Conservation (phyloP, 1,139 yeast species). For the Meyerozyma carpophila region DNA sequence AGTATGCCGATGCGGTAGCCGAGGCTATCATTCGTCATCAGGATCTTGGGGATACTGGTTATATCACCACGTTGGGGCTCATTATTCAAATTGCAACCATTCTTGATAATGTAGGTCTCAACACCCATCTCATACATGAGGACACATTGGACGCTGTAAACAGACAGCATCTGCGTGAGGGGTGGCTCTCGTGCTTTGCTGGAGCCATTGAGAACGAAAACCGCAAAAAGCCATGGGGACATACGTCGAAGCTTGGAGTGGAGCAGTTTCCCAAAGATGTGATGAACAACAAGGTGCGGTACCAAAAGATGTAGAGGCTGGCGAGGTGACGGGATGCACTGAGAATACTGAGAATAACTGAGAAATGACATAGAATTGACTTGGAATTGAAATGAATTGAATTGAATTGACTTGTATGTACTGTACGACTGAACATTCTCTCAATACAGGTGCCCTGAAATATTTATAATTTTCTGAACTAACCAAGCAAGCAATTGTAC, state of each 20-base stretch:
- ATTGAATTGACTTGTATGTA: no score
- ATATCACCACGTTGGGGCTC: conserved; percentile 32
- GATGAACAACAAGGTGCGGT: conserved; percentile 21
- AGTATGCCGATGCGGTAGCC: conserved; percentile 33
- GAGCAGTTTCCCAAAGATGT: conserved; percentile 25
- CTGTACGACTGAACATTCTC: no score
- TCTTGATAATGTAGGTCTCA: conserved; percentile 32
- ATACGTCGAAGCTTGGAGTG: conserved; percentile 31
- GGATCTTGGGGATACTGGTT: conserved; percentile 31
- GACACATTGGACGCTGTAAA: conserved; percentile 27
- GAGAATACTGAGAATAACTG: no score
- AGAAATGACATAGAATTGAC: no score
- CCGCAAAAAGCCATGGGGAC: conserved; percentile 30
- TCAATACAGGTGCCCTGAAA: no score
- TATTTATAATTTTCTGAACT: no score
- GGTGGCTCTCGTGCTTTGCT: conserved; percentile 33
- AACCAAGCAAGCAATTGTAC: no score
- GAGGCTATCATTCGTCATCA: conserved; percentile 37
- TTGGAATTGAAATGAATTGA: no score
- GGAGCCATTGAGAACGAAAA: conserved; percentile 31
- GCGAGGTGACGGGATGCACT: background rate
- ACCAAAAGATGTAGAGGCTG: conserved; percentile 11
- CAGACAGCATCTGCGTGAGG: conserved; percentile 22
- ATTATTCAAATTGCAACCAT: conserved; percentile 32
- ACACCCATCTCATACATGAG: conserved; percentile 25